Evolutionary conservation across 2,329 filamentous ascomycete species (phyloP), one percentile per base, ranked within the genome.

Genomic region (Pyrenophora teres): DNA sequence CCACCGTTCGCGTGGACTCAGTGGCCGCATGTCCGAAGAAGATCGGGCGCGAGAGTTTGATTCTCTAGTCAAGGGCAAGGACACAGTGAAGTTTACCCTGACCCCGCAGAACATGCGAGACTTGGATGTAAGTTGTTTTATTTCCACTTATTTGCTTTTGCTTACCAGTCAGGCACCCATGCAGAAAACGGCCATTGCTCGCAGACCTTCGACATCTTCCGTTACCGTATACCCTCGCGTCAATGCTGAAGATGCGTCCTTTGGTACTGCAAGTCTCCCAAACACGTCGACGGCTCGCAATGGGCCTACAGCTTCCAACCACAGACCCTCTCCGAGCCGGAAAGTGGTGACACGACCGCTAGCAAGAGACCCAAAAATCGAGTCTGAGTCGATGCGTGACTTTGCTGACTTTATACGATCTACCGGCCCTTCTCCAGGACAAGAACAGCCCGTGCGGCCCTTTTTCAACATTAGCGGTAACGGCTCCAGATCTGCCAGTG

Each of bases 391-490:
- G 0, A 84, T 88, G 7, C 81, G 86, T 39, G 92, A 96, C 64
- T 90, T 97, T 75, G 89, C 91, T 18, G 88, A 95, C 52, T 97
- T 96, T 70, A 90, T 96, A 65, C 87, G 90, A 53, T 89, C 88
- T 0, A 96, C 91, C 25, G 91, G 90, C 2, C 93, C 63, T 50
- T 64, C 57, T 52, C 64, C 67, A 8, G 65, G 64, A 18, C 63
- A 71, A 18, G 63, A 69, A 36, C 66, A 67, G 39, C 61, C 67
- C 10, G 57, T 70, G 16, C 69, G 73, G 35, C 71, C 68, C n/a
- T 72, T 74, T 47, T 59, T 71, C 10, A 55, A 59, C 31, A 56
- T 72, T 16, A 60, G 56, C 27, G 54, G 58, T 13, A 57, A 56
- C 5, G 50, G 61, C 27, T 21, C 57, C 3, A 65, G 54, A 16